Conservation (phyloP, 805 yeast genomes). For the Kodamaea laetipori region DNA sequence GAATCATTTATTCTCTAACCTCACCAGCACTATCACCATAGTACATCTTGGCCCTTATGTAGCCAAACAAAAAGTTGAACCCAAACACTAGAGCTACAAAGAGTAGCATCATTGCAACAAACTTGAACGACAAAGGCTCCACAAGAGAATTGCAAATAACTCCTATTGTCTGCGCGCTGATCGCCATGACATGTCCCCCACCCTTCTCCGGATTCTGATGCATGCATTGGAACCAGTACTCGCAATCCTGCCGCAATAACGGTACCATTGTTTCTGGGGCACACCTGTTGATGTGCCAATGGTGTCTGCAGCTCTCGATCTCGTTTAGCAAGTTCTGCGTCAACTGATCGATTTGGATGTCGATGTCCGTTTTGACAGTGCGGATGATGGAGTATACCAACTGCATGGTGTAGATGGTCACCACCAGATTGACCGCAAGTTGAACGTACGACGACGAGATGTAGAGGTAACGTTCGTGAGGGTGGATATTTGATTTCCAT, state of each 20-base stretch:
- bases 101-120: slow-evolving; percentile 49
- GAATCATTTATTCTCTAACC: neutral
- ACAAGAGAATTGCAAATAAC: slow-evolving; percentile 60
- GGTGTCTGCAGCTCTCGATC: slow-evolving; percentile 53
- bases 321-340: slow-evolving; percentile 49
- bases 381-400: slow-evolving; percentile 45
- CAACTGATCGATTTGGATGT: slow-evolving; percentile 50
- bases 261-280: slow-evolving; percentile 57
- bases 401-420: slow-evolving; percentile 47
- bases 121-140: slow-evolving; percentile 68
- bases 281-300: slow-evolving; percentile 59
- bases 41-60: slow-evolving; percentile 56
- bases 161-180: slow-evolving; percentile 66
- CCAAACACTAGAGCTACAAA: slow-evolving; percentile 51
- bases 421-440: slow-evolving; percentile 49
- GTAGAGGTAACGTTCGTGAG: slow-evolving; percentile 57
- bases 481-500: slow-evolving; percentile 55
- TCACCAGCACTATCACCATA: slow-evolving; percentile 33
- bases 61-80: slow-evolving; percentile 68
- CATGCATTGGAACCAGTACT: slow-evolving; percentile 69
- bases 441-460: slow-evolving; percentile 64
- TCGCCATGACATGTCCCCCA: slow-evolving; percentile 51
- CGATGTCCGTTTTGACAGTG: slow-evolving; percentile 57
- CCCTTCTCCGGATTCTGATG: slow-evolving; percentile 51
- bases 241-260: slow-evolving; percentile 57